Conservation (phyloP, 2,329 filamentous ascomycete genomes). For the Cordyceps fumosorosea region DNA sequence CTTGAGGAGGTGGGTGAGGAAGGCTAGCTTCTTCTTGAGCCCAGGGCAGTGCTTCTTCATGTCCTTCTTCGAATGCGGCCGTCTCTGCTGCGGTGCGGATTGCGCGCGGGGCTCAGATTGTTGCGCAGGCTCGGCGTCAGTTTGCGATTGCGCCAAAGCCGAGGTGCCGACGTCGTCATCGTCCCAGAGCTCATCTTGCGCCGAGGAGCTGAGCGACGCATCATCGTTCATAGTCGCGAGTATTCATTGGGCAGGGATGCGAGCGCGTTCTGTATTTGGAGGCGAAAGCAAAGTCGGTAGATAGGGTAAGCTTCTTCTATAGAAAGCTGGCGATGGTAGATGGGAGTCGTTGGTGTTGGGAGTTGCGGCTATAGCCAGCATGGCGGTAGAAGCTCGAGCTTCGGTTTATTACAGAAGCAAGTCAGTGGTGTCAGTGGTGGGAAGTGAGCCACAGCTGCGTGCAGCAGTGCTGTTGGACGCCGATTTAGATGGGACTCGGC, state of each 20-base stretch:
- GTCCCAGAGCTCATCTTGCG: conserved; percentile 18
- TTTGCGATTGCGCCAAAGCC: background rate
- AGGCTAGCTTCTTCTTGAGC: conserved; percentile 51
- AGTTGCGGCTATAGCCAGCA: background rate
- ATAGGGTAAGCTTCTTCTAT: background rate
- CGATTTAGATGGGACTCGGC: background rate
- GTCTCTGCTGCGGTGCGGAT: conserved; percentile 17
- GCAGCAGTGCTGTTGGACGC: background rate
- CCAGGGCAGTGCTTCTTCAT: conserved; percentile 33
- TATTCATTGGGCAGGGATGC: conserved; percentile 25
- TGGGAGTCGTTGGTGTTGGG: background rate
- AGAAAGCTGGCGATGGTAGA: background rate
- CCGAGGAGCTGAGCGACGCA: conserved; percentile 35
- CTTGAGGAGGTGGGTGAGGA: conserved; percentile 53
- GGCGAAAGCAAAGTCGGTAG: background rate
- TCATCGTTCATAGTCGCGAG: conserved; percentile 46
- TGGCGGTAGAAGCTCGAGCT: background rate
- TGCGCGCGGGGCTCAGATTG: background rate
- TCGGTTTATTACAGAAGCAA: background rate
- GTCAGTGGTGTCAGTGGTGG: background rate
- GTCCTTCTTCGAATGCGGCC: conserved; percentile 30
- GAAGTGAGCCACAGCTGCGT: background rate
- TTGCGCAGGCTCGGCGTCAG: background rate
- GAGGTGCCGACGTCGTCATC: background rate
- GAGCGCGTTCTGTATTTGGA: background rate